Base-by-base conservation (phyloP, 345 rosid species). In the Mangifera indica region DNA sequence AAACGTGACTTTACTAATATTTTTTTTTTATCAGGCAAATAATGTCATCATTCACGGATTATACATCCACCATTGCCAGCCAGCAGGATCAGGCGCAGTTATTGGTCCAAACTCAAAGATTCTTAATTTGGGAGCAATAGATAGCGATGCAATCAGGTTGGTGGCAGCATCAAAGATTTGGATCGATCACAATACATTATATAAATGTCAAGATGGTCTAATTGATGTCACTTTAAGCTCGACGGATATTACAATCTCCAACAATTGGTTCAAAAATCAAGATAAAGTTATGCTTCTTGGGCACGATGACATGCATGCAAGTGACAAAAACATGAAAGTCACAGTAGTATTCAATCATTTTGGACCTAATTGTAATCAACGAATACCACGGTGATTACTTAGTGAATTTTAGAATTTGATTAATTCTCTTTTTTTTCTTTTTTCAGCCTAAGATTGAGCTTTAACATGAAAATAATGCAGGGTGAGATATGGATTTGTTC, bases 261-360 rank as follows among this genome's bases (percentile, higher is more conserved):
- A 91, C 83, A 88, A 91, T 58, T 85, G 93, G 97, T 88, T 91
- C 32, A 86, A 82, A 60, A 81, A 87, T 74, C 97, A 89, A 17
- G 92, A 91, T 79, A 91, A 93, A 82, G 97, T 91, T 54, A 89
- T 91, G 97, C 92, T 91, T 55, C 88, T 89, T 0, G 90, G 93
- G 5, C 93, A 93, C 34, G 92, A 89, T 61, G 93, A 91, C 61
- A 93, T 88, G 6, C 84, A 91, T n/a, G n/a, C n/a, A n/a, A n/a
- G n/a, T n/a, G n/a, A n/a, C n/a, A n/a, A n/a, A n/a, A n/a, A n/a
- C n/a, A n/a, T n/a, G n/a, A n/a, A n/a, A n/a, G n/a, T n/a, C n/a
- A n/a, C 91, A 7, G 84, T 91, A 52, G 81, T 79, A 14, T 85
- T 85, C 80, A 93, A 86, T 75, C 94, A 88, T 78, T 91, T 93